Percentiles rank a stretch among this genome's conserved stretches.
Evolutionary conservation across 805 yeast species (phyloP).

Genomic region (Cyberlindnera suaveolens): DNA sequence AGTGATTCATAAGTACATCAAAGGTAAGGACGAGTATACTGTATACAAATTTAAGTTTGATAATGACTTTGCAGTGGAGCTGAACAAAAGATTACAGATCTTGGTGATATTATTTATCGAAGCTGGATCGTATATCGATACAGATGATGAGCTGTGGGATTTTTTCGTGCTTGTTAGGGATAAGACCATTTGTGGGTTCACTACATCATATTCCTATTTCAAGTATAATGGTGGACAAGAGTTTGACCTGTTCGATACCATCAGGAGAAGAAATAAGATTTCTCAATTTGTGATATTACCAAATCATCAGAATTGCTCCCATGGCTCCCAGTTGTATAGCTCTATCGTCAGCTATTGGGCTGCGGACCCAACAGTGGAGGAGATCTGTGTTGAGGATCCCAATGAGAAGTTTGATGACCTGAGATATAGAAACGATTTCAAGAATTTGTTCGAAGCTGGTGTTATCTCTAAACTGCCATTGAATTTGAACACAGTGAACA

Average conservation of each 20-base stretch:
- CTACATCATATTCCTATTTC: slow-evolving; percentile 83
- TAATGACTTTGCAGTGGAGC: slow-evolving; percentile 36
- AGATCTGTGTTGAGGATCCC: slow-evolving; percentile 91
- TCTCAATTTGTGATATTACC: slow-evolving; percentile 87
- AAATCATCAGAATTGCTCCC: slow-evolving; percentile 65
- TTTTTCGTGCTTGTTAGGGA: slow-evolving; percentile 46
- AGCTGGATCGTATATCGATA: slow-evolving; percentile 87
- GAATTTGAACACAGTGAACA: slow-evolving; percentile 20
- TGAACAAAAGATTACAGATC: slow-evolving; percentile 69
- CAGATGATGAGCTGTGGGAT: slow-evolving; percentile 74
- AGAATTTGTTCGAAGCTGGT: slow-evolving; percentile 34
- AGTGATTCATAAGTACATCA: slow-evolving; percentile 27
- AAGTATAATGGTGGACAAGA: slow-evolving; percentile 50
- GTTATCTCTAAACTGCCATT: slow-evolving; percentile 25
- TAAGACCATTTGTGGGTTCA: slow-evolving; percentile 59
- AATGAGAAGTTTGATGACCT: slow-evolving; percentile 87
- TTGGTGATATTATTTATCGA: slow-evolving; percentile 83
- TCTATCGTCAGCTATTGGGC: slow-evolving; percentile 51
- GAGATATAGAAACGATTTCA: slow-evolving; percentile 76
- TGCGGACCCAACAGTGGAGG: slow-evolving; percentile 44
- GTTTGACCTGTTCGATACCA: slow-evolving; percentile 37
- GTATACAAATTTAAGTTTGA: slow-evolving; percentile 40
- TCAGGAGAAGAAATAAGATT: slow-evolving; percentile 57
- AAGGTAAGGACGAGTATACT: slow-evolving; percentile 36
- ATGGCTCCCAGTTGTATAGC: slow-evolving; percentile 66